Base-by-base conservation (phyloP, 2,329 filamentous ascomycete genomes). In the Colletotrichum agaves region DNA sequence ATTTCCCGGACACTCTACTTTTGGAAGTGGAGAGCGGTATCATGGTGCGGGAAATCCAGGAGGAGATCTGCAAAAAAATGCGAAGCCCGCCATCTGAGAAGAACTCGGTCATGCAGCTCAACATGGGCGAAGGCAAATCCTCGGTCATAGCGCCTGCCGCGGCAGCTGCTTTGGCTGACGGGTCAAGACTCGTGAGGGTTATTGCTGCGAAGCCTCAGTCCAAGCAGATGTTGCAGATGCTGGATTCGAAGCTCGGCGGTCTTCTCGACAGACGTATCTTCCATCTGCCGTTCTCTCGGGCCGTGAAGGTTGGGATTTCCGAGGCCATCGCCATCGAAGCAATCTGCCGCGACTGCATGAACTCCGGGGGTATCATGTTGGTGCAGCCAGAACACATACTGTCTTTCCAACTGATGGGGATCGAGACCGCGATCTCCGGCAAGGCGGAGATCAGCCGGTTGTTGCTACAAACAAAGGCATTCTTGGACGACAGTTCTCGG, bases 91-190 rank as follows among this genome's bases (percentile, higher is more conserved):
- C 73, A 0, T 73, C 73, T 0, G 74, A 72, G 0, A 31, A 73
- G 0, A 91, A 89, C 70, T 75, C 82, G 0, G 84, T 89, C 0
- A 84, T 91, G 79, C 89, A 92, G 71, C 75, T 93, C 2, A 91
- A 91, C 69, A 93, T 93, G 90, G 90, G 90, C 0, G 85, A 91
- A 72, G 90, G 90, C 0, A 93, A 92, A 69, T 88, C 88, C 0
- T 90, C 90, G 0, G 86, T 92, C 1, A 92, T 94, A 55, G 82
- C 90, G 0, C 90, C 90, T 0, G 27, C 27, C 27, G 88, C 91
- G 41, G 84, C 90, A 0, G 85, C 86, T 0, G 77, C 85, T 0
- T 76, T 91, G 0, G 86, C 87, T 0, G 79, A 91, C 52, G 78
- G 80, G 0, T 72, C 75, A 0, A 80, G 75, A 4, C 77, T 92